Evolutionary conservation across 495 filamentous ascomycete genomes (phyloP).

Genomic region (Cenococcum geophilum): DNA sequence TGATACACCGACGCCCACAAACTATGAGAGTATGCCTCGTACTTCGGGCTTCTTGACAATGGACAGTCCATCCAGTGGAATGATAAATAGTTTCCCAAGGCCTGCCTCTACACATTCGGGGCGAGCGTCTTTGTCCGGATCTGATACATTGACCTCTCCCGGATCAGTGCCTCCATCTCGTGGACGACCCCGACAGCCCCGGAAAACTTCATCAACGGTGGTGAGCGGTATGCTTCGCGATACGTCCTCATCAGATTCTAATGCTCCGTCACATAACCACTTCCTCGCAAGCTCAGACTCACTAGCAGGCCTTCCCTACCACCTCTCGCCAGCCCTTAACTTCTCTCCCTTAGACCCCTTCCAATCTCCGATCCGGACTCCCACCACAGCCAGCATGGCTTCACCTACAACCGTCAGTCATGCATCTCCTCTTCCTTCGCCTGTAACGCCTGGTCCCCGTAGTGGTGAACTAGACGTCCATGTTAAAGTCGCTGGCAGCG

Average conservation of each 20-base stretch:
- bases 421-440: constrained; percentile 26
- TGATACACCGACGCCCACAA: constrained; percentile 11
- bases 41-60: constrained; percentile 27
- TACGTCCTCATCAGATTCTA: constrained; percentile 22
- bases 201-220: constrained; percentile 1
- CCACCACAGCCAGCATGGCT: constrained; percentile 12
- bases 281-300: constrained; percentile 3
- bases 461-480: constrained; percentile 20
- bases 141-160: constrained; percentile 14
- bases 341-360: constrained; percentile 26
- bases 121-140: constrained; percentile 1
- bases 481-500: constrained; percentile 31
- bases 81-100: background rate
- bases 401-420: constrained; percentile 27
- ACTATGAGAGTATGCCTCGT: constrained; percentile 4
- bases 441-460: constrained; percentile 26
- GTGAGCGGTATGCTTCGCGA: constrained; percentile 23
- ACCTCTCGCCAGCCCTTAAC: constrained; percentile 12
- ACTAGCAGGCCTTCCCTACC: constrained; percentile 6
- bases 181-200: constrained; percentile 8
- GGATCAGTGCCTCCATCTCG: background rate
- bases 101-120: background rate
- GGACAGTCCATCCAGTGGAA: constrained; percentile 19
- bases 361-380: constrained; percentile 17
- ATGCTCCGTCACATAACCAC: background rate